Evolutionary conservation across 1,284 basidiomycete species (phyloP).

Genomic region (Microbotryum saponariae): DNA sequence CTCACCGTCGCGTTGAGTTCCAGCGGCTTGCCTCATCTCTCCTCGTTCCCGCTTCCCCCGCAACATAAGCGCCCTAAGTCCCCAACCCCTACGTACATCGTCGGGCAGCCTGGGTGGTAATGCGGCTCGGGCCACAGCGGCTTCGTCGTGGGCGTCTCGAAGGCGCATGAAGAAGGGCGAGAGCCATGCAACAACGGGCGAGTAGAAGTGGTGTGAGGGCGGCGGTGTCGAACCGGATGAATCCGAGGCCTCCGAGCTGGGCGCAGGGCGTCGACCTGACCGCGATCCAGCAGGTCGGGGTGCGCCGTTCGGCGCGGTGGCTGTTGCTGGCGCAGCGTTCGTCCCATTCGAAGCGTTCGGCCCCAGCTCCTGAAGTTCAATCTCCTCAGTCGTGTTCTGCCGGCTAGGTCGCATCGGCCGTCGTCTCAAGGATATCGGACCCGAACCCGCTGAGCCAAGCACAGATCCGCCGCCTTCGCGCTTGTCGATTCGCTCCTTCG

Average conservation of each 20-base stretch:
- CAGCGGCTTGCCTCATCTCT: constrained; percentile 10
- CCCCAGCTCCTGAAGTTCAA: constrained; percentile 20
- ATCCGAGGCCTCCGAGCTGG: neutral
- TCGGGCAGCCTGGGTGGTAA: constrained; percentile 26
- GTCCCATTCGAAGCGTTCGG: neutral
- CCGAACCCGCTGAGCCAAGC: constrained; percentile 2
- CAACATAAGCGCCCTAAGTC: constrained; percentile 29
- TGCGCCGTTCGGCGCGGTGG: neutral
- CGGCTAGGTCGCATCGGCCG: neutral
- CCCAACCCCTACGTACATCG: constrained; percentile 25
- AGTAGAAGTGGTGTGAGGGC: constrained; percentile 15
- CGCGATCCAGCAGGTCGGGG: neutral
- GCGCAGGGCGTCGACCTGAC: neutral
- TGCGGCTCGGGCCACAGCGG: constrained; percentile 27
- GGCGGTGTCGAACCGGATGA: constrained; percentile 1
- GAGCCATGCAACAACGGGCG: constrained; percentile 12
- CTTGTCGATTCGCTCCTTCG: constrained; percentile 2
- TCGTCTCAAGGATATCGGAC: neutral
- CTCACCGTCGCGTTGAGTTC: neutral
- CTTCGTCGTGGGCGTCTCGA: constrained; percentile 29
- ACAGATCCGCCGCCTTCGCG: constrained; percentile 5
- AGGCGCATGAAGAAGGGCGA: constrained; percentile 22
- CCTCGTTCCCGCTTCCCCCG: constrained; percentile 25
- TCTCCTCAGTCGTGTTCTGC: constrained; percentile 7
- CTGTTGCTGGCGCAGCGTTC: no score